Evolutionary conservation across 83 land plant genomes (phyloP).

Genomic region (Picea abies): DNA sequence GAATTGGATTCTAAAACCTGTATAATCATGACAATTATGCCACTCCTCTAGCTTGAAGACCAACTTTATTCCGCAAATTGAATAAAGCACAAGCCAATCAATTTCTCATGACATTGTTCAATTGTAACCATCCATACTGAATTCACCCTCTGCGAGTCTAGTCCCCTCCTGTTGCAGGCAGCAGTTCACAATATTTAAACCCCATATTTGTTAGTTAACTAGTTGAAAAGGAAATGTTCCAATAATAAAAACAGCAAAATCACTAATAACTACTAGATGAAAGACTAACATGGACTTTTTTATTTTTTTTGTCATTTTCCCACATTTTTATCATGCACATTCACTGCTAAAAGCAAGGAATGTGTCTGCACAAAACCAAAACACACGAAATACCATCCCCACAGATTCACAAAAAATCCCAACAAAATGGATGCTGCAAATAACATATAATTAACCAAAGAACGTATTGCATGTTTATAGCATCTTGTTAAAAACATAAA

Average conservation of each 20-base stretch:
- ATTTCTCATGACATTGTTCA: constrained; percentile 3
- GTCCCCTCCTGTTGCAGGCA: constrained; percentile 9
- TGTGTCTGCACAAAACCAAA: not conserved
- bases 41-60: not conserved
- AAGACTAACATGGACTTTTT: not conserved
- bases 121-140: constrained; percentile 8
- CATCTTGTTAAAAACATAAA: not conserved
- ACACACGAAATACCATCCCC: not conserved
- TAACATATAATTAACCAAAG: not conserved
- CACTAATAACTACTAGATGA: not conserved
- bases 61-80: not conserved
- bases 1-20: not conserved
- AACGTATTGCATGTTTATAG: not conserved
- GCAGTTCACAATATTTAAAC: constrained; percentile 10
- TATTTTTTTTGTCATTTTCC: not conserved
- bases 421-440: not conserved
- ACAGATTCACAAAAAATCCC: not conserved
- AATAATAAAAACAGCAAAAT: constrained; percentile 5
- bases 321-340: constrained; percentile 1
- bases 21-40: not conserved
- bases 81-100: not conserved
- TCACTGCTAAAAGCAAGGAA: not conserved
- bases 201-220: not conserved
- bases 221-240: not conserved
- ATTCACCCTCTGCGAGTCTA: not conserved